A percentile compares a stretch with the other conserved stretches of the same genome.
Conservation (phyloP, 2,329 filamentous ascomycete genomes). For the Fusarium secorum region DNA sequence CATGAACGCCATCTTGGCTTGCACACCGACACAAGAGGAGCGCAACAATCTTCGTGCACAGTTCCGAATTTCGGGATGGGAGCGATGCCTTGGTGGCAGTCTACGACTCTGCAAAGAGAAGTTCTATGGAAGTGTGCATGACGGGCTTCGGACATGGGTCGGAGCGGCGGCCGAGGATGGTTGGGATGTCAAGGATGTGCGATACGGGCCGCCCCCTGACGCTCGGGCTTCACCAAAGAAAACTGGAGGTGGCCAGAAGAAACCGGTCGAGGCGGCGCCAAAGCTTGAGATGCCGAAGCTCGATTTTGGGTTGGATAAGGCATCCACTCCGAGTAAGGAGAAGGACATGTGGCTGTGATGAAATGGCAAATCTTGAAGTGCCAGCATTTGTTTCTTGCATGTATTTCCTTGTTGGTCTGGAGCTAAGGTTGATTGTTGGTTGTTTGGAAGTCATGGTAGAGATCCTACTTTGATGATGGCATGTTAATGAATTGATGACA, state of each 20-base stretch:
- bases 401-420: constrained; percentile 36
- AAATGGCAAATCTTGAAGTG: constrained; percentile 13
- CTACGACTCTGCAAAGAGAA: constrained; percentile 96
- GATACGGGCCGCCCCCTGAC: constrained; percentile 68
- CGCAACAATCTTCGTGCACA: constrained; percentile 82
- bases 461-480: constrained; percentile 45
- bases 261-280: constrained; percentile 64
- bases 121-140: constrained; percentile 92
- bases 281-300: constrained; percentile 68
- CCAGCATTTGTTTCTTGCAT: constrained; percentile 35
- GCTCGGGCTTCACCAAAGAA: constrained; percentile 46
- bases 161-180: constrained; percentile 85
- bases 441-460: constrained; percentile 42
- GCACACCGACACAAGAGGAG: constrained; percentile 71
- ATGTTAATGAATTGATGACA: constrained; percentile 53
- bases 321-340: constrained; percentile 42
- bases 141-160: constrained; percentile 88
- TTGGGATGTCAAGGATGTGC: constrained; percentile 84
- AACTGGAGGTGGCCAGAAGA: constrained; percentile 51
- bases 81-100: constrained; percentile 85
- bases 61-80: constrained; percentile 84
- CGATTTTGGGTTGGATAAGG: constrained; percentile 56
- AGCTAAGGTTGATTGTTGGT: constrained; percentile 40
- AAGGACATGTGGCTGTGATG: constrained; percentile 46
- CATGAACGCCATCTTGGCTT: constrained; percentile 88